Conservation (phyloP, 1,284 basidiomycete genomes). For the Moesziomyces parantarcticus region DNA sequence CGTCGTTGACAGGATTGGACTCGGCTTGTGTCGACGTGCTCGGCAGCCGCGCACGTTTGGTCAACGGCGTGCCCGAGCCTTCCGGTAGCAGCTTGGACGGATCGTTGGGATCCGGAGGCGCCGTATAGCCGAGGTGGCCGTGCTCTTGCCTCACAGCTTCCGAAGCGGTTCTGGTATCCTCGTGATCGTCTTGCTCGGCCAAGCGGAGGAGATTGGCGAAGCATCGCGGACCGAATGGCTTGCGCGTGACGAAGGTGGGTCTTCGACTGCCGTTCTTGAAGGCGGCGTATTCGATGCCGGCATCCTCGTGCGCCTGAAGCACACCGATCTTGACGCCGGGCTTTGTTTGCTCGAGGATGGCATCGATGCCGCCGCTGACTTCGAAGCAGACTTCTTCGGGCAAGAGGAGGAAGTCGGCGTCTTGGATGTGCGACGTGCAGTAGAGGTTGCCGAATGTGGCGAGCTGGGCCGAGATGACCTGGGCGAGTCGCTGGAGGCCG, state of each 20-base stretch:
- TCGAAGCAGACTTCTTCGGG: slow-evolving; percentile 49
- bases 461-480: slow-evolving; percentile 50
- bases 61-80: slow-evolving; percentile 10
- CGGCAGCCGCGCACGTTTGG: slow-evolving; percentile 3
- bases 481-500: slow-evolving; percentile 47
- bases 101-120: slow-evolving; percentile 16
- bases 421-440: slow-evolving; percentile 44
- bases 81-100: slow-evolving; percentile 10
- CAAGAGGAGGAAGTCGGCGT: slow-evolving; percentile 47
- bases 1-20: slow-evolving; percentile 2
- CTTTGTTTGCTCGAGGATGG: slow-evolving; percentile 42
- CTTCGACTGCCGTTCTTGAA: slow-evolving; percentile 37
- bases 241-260: slow-evolving; percentile 52
- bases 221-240: slow-evolving; percentile 51
- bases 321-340: slow-evolving; percentile 53
- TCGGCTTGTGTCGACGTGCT: neutral
- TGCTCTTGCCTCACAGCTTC: slow-evolving; percentile 24
- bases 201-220: slow-evolving; percentile 41
- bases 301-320: slow-evolving; percentile 50
- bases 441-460: slow-evolving; percentile 55
- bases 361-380: slow-evolving; percentile 35
- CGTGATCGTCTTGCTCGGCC: slow-evolving; percentile 26
- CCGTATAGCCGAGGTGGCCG: slow-evolving; percentile 39
- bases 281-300: slow-evolving; percentile 39
- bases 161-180: slow-evolving; percentile 8